Conservation (phyloP, 1,139 yeast species). For the Pichia sp. region DNA sequence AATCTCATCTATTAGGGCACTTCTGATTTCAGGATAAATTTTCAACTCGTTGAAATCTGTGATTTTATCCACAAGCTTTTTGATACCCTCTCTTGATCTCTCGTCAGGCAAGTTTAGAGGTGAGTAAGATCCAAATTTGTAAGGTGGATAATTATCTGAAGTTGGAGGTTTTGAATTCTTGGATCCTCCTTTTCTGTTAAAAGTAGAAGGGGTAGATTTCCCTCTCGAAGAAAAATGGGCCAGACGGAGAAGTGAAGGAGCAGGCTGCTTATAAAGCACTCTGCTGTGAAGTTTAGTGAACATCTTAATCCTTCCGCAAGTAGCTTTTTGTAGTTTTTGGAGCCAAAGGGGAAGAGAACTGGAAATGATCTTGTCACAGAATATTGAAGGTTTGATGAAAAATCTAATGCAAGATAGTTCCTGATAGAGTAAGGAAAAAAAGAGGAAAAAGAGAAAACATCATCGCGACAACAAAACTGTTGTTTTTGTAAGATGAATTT, state of each 20-base stretch:
- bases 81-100: conserved; percentile 24
- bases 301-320: background rate
- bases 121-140: conserved; percentile 32
- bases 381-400: too few relatives aligned
- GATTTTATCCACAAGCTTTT: conserved; percentile 44
- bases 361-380: too few relatives aligned
- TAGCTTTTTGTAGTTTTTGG: too few relatives aligned
- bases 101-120: conserved; percentile 32
- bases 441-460: background rate
- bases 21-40: conserved; percentile 63
- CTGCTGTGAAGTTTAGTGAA: background rate
- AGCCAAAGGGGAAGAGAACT: too few relatives aligned
- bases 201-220: background rate
- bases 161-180: conserved; percentile 2
- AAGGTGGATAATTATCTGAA: conserved; percentile 24
- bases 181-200: background rate
- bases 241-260: background rate
- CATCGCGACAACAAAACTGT: background rate
- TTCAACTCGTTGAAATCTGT: conserved; percentile 59
- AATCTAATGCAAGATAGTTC: background rate
- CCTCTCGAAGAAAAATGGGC: background rate
- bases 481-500: background rate
- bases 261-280: background rate
- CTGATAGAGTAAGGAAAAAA: background rate
- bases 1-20: conserved; percentile 58